Conservation (phyloP, 768 basidiomycete genomes). For the Hemileccinum impolitum region DNA sequence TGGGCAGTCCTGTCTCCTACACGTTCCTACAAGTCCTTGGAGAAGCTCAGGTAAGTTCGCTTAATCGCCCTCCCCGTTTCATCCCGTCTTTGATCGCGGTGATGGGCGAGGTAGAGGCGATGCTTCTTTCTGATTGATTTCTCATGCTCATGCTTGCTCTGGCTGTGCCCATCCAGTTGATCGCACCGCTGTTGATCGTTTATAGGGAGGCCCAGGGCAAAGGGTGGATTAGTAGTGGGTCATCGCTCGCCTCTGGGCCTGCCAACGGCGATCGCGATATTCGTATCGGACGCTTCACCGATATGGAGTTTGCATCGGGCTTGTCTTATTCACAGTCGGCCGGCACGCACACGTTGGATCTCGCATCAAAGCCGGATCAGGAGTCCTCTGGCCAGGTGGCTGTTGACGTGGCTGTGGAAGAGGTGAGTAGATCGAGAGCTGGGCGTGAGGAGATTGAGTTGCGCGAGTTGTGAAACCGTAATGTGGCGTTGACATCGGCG, state of each 20-base stretch:
- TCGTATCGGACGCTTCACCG: slow-evolving; percentile 18
- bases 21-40: slow-evolving; percentile 34
- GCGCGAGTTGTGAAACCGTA: neutral
- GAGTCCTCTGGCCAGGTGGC: neutral
- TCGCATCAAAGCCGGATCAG: slow-evolving; percentile 1
- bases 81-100: too few species aligned
- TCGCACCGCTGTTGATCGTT: slow-evolving; percentile 38
- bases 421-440: slow-evolving; percentile 39
- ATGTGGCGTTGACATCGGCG: neutral
- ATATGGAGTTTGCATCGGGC: slow-evolving; percentile 22
- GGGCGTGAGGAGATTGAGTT: slow-evolving; percentile 45
- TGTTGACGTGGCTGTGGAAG: slow-evolving; percentile 48
- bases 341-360: slow-evolving; percentile 2
- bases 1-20: slow-evolving; percentile 25
- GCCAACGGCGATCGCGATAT: slow-evolving; percentile 1
- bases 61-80: neutral
- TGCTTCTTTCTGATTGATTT: neutral
- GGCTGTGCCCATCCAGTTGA: slow-evolving; percentile 22
- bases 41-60: slow-evolving; percentile 29
- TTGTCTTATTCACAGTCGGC: neutral
- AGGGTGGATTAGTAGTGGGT: slow-evolving; percentile 30
- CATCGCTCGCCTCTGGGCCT: slow-evolving; percentile 4
- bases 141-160: slow-evolving; percentile 1
- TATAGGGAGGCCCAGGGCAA: slow-evolving; percentile 37
- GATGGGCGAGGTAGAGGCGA: too few species aligned